phyloP scores from a whole-genome alignment of 2,329 filamentous ascomycete genomes.

The Fonsecaea monophora region DNA sequence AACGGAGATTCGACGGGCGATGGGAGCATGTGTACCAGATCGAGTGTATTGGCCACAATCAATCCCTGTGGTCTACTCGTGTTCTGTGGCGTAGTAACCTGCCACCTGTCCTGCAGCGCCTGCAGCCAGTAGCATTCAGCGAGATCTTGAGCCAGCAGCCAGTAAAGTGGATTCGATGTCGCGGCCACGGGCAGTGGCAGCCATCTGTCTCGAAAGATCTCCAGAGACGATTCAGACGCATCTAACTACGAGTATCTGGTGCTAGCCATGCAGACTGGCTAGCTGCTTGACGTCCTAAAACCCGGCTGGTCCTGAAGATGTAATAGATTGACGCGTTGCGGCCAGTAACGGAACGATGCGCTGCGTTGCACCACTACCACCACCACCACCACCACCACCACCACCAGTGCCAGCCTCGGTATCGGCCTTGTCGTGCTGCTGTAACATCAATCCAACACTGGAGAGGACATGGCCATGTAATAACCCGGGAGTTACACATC shows the following conservation, averaged over 20 bases:
- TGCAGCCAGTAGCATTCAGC: background rate
- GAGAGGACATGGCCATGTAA: background rate
- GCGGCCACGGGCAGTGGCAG: background rate
- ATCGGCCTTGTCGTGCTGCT: background rate
- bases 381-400: background rate
- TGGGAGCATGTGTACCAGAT: background rate
- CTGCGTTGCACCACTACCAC: background rate
- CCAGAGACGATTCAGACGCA: background rate
- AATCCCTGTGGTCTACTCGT: background rate
- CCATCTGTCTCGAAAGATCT: constrained; percentile 2
- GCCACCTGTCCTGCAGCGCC: background rate
- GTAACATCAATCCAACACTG: background rate
- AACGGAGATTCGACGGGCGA: background rate
- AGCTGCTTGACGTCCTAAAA: background rate
- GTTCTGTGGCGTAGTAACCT: background rate
- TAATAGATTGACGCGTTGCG: background rate
- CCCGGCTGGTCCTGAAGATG: background rate
- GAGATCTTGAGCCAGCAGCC: background rate
- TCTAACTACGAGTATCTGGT: background rate
- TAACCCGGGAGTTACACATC: background rate
- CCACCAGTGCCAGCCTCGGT: background rate
- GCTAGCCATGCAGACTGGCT: background rate
- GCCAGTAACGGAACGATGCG: background rate
- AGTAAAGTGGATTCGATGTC: background rate
- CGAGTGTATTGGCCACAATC: background rate